Conservation (phyloP, 1,284 basidiomycete species). For the Termitomyces sp. region DNA sequence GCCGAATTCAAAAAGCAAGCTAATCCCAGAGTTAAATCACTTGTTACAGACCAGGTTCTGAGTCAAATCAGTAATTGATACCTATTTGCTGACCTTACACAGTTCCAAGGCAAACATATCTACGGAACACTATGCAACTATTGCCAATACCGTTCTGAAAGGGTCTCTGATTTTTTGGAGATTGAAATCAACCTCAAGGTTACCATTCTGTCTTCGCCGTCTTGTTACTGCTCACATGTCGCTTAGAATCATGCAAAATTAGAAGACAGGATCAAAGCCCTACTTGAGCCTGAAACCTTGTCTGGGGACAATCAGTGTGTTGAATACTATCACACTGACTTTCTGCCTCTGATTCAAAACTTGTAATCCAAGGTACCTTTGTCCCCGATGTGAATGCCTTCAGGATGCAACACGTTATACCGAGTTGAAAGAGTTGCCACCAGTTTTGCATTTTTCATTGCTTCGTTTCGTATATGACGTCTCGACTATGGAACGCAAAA, state of each 20-base stretch:
- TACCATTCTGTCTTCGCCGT: background rate
- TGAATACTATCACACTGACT: background rate
- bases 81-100: background rate
- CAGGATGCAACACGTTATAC: constrained; percentile 76
- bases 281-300: constrained; percentile 66
- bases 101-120: constrained; percentile 83
- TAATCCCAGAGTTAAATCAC: constrained; percentile 52
- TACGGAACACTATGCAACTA: constrained; percentile 74
- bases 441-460: constrained; percentile 83
- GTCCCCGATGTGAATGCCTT: constrained; percentile 63
- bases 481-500: constrained; percentile 72
- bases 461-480: constrained; percentile 86
- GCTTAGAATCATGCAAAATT: constrained; percentile 66
- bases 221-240: constrained; percentile 4
- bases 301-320: constrained; percentile 76
- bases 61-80: background rate
- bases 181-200: constrained; percentile 82
- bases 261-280: constrained; percentile 60
- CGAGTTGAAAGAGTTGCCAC: constrained; percentile 66
- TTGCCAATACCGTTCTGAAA: constrained; percentile 68
- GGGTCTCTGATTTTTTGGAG: constrained; percentile 70
- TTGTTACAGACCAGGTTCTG: constrained; percentile 66
- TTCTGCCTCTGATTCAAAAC: background rate
- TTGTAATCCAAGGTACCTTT: constrained; percentile 58
- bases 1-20: constrained; percentile 78